Percentiles rank a stretch among this genome's conserved stretches.
Conservation (phyloP, 441 rosid species). For the Mallotus repandus region DNA sequence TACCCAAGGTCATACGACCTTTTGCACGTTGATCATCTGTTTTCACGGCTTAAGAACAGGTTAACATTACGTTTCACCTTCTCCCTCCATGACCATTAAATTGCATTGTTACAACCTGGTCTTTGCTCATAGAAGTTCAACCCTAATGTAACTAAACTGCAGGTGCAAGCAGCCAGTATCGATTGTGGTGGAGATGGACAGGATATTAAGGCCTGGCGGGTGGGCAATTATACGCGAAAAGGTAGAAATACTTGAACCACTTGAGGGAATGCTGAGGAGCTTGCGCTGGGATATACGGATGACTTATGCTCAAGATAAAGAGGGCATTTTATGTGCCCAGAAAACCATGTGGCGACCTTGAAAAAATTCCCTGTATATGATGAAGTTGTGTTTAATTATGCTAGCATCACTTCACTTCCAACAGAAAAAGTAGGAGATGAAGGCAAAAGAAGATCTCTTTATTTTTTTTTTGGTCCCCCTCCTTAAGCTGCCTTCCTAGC, state of each 20-base stretch:
- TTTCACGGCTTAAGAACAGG: constrained; percentile 93
- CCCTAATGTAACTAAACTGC: constrained; percentile 16
- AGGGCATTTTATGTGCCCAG: constrained; percentile 81
- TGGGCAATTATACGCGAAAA: constrained; percentile 85
- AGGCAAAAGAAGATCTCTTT: not conserved
- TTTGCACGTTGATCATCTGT: constrained; percentile 92
- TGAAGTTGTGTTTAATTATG: not conserved
- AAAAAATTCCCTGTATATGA: constrained; percentile 13
- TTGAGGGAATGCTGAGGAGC: constrained; percentile 70
- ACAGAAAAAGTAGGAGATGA: not conserved
- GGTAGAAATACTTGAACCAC: constrained; percentile 68
- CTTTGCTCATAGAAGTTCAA: not conserved
- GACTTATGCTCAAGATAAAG: constrained; percentile 78
- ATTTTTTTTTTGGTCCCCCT: not conserved
- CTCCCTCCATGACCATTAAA: not conserved
- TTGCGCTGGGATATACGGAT: constrained; percentile 90
- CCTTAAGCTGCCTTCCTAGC: constrained; percentile 10
- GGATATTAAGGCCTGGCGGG: constrained; percentile 76
- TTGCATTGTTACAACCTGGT: not conserved
- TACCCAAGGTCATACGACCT: constrained; percentile 94
- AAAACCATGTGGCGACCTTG: constrained; percentile 83
- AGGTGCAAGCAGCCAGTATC: constrained; percentile 83
- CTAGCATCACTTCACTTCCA: constrained; percentile 4
- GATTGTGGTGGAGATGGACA: constrained; percentile 87
- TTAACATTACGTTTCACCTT: constrained; percentile 19